Conservation (phyloP, 257 asterid genomes). For the Capsicum rhomboideum region DNA sequence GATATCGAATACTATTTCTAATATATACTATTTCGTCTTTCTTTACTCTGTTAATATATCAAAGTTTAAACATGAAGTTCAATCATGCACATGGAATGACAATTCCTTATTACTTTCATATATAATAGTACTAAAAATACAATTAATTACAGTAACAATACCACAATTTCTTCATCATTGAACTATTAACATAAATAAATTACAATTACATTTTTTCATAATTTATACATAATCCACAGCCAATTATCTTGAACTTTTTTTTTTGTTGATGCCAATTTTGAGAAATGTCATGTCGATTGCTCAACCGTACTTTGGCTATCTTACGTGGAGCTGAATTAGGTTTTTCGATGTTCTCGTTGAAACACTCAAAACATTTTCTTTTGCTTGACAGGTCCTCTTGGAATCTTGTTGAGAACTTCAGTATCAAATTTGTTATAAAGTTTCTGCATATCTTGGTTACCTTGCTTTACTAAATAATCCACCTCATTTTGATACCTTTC, state of each 20-base stretch:
- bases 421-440: conserved; percentile 49
- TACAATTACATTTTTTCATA: background rate
- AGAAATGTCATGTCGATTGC: too few species aligned
- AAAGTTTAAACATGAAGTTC: background rate
- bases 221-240: background rate
- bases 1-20: too few species aligned
- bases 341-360: too few species aligned
- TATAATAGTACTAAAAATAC: background rate
- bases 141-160: background rate
- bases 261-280: background rate
- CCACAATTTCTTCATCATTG: background rate
- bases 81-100: background rate
- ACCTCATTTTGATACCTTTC: conserved; percentile 62
- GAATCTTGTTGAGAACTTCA: conserved; percentile 70
- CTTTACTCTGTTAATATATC: too few species aligned
- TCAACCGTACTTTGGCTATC: too few species aligned
- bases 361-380: conserved; percentile 39
- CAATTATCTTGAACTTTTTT: background rate
- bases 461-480: conserved; percentile 52
- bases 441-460: conserved; percentile 52
- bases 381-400: conserved; percentile 75
- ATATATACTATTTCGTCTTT: too few species aligned
- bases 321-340: too few species aligned
- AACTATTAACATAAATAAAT: background rate
- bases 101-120: background rate